These are phyloP conservation scores for Nitzschia inconspicua DNA, from an alignment of 108 stramenopile species.

Conservation along the genomic window DNA sequence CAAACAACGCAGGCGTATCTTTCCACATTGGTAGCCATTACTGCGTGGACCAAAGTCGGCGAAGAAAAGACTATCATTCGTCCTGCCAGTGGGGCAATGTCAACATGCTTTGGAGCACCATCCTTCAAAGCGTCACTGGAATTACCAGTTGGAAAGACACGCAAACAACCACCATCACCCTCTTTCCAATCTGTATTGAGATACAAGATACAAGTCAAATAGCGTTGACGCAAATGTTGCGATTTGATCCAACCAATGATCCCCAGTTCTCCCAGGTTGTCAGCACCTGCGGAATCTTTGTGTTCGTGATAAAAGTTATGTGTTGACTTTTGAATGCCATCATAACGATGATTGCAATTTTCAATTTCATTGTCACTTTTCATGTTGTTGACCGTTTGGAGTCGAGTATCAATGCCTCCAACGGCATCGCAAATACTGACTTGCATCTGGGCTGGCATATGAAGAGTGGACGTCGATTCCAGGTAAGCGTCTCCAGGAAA, in stretches of 20 bases:
- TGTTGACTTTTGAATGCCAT: neutral
- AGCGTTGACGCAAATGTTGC: conserved; percentile 14
- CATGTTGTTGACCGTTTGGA: too few species aligned
- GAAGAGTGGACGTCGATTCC: too few species aligned
- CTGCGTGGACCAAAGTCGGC: neutral
- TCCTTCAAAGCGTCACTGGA: neutral
- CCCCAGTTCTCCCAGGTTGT: neutral
- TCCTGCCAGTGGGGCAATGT: neutral
- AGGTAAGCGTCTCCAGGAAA: too few species aligned
- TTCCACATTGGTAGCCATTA: too few species aligned
- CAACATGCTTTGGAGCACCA: too few species aligned
- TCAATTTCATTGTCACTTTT: too few species aligned
- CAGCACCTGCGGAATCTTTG: neutral
- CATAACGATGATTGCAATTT: neutral
- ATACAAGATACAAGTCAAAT: conserved; percentile 39
- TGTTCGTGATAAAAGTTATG: conserved; percentile 4
- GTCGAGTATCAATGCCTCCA: too few species aligned
- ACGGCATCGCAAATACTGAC: too few species aligned
- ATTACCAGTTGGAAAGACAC: neutral
- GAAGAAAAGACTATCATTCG: conserved; percentile 10
- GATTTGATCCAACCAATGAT: conserved; percentile 5
- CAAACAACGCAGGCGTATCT: too few species aligned
- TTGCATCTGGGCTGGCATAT: too few species aligned
- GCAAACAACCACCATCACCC: conserved; percentile 30
- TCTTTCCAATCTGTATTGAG: conserved; percentile 36